These are phyloP conservation scores for Cyanidium caldarium DNA, from an alignment of 23 red algal genomes.

Conservation along the genomic window DNA sequence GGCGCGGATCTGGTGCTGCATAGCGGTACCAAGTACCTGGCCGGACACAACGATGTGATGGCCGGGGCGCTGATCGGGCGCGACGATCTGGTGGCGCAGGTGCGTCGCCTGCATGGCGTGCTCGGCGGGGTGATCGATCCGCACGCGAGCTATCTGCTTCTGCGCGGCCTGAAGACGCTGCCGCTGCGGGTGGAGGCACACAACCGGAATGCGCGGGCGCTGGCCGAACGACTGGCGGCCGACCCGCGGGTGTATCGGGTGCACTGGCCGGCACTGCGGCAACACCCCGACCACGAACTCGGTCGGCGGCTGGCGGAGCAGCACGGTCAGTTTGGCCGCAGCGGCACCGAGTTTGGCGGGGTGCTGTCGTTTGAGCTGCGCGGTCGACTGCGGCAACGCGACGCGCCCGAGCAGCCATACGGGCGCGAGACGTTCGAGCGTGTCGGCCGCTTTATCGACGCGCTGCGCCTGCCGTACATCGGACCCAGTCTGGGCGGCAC, in stretches of 20 bases:
- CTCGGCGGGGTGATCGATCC: slow-evolving; percentile 95
- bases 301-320: slow-evolving; percentile 18
- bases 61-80: slow-evolving; percentile 59
- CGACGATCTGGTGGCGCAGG: slow-evolving; percentile 44
- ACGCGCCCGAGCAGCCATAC: slow-evolving; percentile 30
- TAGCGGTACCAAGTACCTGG: slow-evolving; percentile 93
- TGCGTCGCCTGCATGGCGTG: slow-evolving; percentile 74
- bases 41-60: slow-evolving; percentile 91
- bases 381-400: slow-evolving; percentile 17
- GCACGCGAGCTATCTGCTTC: slow-evolving; percentile 65
- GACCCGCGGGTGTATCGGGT: slow-evolving; percentile 58
- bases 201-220: slow-evolving; percentile 54
- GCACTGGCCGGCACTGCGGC: slow-evolving; percentile 48
- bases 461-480: slow-evolving; percentile 75
- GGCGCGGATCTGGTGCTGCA: slow-evolving; percentile 91
- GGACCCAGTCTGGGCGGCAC: slow-evolving; percentile 80
- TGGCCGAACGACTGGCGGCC: slow-evolving; percentile 35
- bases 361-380: slow-evolving; percentile 88
- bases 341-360: slow-evolving; percentile 40
- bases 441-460: slow-evolving; percentile 71
- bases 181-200: slow-evolving; percentile 74
- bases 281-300: slow-evolving; percentile 50
- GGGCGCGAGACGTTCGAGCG: slow-evolving; percentile 47
- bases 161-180: slow-evolving; percentile 91
- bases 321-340: slow-evolving; percentile 7